phyloP scores from a whole-genome alignment of 768 basidiomycete species.

The Mycena galericulata region DNA sequence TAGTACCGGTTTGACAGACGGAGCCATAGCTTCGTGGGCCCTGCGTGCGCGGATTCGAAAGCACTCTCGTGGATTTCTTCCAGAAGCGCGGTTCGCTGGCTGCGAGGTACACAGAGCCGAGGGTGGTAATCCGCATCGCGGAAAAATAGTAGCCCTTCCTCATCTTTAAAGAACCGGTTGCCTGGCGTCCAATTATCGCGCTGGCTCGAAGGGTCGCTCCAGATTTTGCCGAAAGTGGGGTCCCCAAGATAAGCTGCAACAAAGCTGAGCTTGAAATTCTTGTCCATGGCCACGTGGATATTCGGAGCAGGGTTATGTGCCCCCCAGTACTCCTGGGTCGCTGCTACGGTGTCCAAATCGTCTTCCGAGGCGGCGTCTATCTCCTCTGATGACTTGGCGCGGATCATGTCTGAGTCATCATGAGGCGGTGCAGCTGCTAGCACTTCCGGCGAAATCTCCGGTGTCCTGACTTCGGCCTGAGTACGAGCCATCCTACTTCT shows the following conservation, averaged over 20 bases:
- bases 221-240: not conserved
- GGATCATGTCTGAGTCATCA: no score
- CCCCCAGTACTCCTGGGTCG: not conserved
- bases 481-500: not conserved
- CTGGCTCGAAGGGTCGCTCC: not conserved
- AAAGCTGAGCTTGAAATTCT: not conserved
- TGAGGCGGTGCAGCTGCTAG: not conserved
- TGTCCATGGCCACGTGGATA: not conserved
- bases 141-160: no score
- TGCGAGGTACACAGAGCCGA: constrained; percentile 28
- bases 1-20: not conserved
- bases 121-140: constrained; percentile 28
- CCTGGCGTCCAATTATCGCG: constrained; percentile 13
- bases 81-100: not conserved
- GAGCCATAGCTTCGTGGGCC: not conserved
- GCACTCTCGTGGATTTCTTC: constrained; percentile 17
- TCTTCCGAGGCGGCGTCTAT: not conserved
- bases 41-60: constrained; percentile 20
- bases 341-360: not conserved
- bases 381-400: not conserved
- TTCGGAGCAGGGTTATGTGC: not conserved
- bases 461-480: no score
- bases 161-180: constrained; percentile 26
- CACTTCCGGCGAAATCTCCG: no score
- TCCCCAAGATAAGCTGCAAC: not conserved